These are phyloP conservation scores for Acanthamoeba lugdunensis DNA, from an alignment of 208 protist genomes.

Conservation along the genomic window DNA sequence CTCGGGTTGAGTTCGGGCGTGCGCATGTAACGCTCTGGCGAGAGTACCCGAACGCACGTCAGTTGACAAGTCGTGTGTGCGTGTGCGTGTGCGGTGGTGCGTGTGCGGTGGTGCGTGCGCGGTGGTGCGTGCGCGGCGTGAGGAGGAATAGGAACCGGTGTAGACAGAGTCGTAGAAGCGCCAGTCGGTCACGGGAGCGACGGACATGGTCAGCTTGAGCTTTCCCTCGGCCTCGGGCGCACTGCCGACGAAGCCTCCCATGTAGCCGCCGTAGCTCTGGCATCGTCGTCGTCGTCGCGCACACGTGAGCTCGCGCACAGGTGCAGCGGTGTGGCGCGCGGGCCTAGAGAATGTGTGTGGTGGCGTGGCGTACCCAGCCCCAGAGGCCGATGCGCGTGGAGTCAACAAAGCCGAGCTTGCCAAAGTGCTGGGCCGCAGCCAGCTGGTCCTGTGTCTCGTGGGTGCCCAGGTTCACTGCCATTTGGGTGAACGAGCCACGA, in stretches of 20 bases:
- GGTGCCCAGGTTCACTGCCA: constrained; percentile 12
- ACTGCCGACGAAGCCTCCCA: background rate
- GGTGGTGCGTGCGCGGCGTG: background rate
- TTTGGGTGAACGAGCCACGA: background rate
- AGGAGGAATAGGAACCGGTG: background rate
- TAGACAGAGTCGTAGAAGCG: constrained; percentile 40
- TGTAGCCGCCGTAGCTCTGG: constrained; percentile 43
- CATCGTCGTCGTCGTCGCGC: too few species aligned
- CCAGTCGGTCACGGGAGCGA: constrained; percentile 38
- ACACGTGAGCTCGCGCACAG: background rate
- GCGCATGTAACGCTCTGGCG: constrained; percentile 29
- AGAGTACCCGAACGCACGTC: background rate
- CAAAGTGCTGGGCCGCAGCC: background rate
- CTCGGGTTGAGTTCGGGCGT: constrained; percentile 23
- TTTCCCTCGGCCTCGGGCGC: background rate
- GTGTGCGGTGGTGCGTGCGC: too few species aligned
- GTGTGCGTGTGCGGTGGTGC: too few species aligned
- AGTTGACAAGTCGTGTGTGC: too few species aligned
- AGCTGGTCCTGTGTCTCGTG: constrained; percentile 11
- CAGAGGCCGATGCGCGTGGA: background rate
- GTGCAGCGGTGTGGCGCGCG: background rate
- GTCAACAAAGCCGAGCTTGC: background rate
- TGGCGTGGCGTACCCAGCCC: constrained; percentile 26
- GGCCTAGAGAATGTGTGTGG: too few species aligned
- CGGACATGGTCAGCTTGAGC: constrained; percentile 16